phyloP scores from a whole-genome alignment of 2,329 filamentous ascomycete genomes.

The Stromatinia cepivora region DNA sequence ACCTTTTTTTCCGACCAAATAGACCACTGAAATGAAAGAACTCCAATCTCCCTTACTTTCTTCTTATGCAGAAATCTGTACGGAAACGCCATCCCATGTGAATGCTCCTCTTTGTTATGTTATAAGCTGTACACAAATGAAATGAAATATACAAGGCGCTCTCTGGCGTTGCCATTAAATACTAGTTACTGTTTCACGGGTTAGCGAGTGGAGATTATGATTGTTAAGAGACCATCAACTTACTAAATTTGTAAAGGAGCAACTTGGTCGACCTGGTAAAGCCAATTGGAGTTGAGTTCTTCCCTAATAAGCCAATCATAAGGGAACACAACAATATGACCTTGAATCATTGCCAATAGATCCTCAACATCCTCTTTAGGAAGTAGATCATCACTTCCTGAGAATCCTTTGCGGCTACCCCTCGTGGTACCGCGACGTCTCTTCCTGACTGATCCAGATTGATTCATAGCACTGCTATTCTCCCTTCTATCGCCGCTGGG shows the following conservation, averaged over 20 bases:
- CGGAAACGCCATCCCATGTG: conserved; percentile 13
- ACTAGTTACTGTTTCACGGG: conserved; percentile 51
- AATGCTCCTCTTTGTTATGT: conserved; percentile 16
- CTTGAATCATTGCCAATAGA: conserved; percentile 78
- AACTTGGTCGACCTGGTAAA: conserved; percentile 94
- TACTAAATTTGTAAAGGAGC: conserved; percentile 97
- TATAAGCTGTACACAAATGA: conserved; percentile 19
- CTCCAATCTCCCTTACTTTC: conserved; percentile 18
- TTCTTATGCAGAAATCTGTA: conserved; percentile 20
- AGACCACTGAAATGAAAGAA: conserved; percentile 17
- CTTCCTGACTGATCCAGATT: conserved; percentile 54
- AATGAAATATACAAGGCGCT: conserved; percentile 20
- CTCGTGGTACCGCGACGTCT: conserved; percentile 67
- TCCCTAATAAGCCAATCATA: conserved; percentile 95
- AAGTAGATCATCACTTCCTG: conserved; percentile 72
- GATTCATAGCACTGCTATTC: conserved; percentile 25
- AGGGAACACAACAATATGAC: conserved; percentile 86
- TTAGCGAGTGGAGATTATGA: conserved; percentile 88
- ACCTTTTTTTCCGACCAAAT: conserved; percentile 7
- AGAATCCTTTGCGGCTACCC: conserved; percentile 62
- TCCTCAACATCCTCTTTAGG: conserved; percentile 76
- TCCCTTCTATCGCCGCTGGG: conserved; percentile 28
- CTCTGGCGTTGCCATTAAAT: conserved; percentile 17
- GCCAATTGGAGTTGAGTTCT: conserved; percentile 91
- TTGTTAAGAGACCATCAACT: conserved; percentile 71